Percentiles rank a stretch among this genome's conserved stretches.
Conservation (phyloP, 2,329 filamentous ascomycete species). For the Cladophialophora exuberans region DNA sequence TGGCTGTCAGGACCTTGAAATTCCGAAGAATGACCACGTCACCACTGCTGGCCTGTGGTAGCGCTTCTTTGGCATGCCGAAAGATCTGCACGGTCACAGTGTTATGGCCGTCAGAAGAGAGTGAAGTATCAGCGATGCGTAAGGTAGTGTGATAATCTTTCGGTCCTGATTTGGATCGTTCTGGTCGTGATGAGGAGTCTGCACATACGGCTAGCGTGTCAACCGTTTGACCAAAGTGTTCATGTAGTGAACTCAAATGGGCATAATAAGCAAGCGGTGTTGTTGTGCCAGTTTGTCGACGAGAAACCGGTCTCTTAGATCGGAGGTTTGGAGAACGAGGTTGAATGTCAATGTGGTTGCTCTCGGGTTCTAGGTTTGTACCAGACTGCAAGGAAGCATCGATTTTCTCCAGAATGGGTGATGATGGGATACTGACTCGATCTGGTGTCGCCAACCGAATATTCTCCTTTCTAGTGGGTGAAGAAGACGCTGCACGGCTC, state of each 20-base stretch:
- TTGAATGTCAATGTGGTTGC: neutral
- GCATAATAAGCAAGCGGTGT: conserved; percentile 49
- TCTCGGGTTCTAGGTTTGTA: neutral
- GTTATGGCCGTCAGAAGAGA: conserved; percentile 34
- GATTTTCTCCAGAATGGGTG: neutral
- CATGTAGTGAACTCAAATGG: conserved; percentile 46
- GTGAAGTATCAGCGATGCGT: conserved; percentile 49
- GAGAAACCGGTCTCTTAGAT: neutral
- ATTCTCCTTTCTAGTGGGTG: conserved; percentile 16
- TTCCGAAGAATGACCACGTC: conserved; percentile 50
- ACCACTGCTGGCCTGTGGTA: conserved; percentile 45
- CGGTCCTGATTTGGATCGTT: conserved; percentile 41
- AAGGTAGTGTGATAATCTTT: conserved; percentile 47
- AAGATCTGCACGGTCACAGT: conserved; percentile 47
- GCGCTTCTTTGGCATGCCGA: conserved; percentile 42
- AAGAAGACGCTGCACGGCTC: conserved; percentile 2
- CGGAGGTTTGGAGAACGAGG: neutral
- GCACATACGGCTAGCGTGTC: conserved; percentile 49
- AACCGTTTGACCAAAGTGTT: conserved; percentile 44
- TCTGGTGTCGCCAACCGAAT: neutral
- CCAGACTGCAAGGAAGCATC: neutral
- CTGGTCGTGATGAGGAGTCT: conserved; percentile 30
- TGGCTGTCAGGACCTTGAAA: conserved; percentile 48
- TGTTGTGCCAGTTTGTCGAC: conserved; percentile 37
- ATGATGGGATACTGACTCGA: conserved; percentile 1